Evolutionary conservation across 164 flowering plant genomes (phyloP), one percentile per base, ranked within the genome.

Genomic region (Tinospora cordifolia): DNA sequence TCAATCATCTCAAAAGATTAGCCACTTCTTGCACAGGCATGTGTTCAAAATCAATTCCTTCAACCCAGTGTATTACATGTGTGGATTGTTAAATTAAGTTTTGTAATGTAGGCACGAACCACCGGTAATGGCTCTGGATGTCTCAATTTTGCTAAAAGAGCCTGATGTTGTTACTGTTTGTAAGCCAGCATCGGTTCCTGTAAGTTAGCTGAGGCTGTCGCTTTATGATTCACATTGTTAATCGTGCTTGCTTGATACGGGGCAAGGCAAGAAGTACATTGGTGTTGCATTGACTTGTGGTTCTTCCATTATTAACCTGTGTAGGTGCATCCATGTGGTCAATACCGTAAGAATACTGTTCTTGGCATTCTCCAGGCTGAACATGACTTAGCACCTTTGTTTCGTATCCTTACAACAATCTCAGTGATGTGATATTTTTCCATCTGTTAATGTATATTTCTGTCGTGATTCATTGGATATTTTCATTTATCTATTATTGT

Each of bases 311-410:
- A 44, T 73, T 65, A 11, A n/a, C n/a, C n/a, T 77, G 63, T 64
- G 62, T 65, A 93, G 97, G 98, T 94, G 72, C 98, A 94, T 82
- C 97, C 98, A 22, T 94, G 97, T 86, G 98, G 98, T 59, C 98
- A 92, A 76, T 94, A 94, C 80, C 92, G 97, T 22, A 92, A 94
- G 81, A 94, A 94, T 75, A 92, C 98, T n/a, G 81, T 94, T 67
- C 88, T 92, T 63, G 98, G 97, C 72, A 94, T 94, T 71, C 90
- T 94, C 71, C 82, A 92, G 77, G 98, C 97, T 47, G 98, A 94
- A 72, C 83, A 88, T 83, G 92, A 71, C 75, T 75, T 94, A 78
- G 85, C 93, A 60, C 98, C 97, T 76, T 74, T 94, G 63, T 91
- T 89, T 80, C 98, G 97, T 94, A 94, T 94, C 97, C 97, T 65